Evolutionary conservation across 257 asterid genomes (phyloP).

Genomic region (Cynanchum wilfordii): DNA sequence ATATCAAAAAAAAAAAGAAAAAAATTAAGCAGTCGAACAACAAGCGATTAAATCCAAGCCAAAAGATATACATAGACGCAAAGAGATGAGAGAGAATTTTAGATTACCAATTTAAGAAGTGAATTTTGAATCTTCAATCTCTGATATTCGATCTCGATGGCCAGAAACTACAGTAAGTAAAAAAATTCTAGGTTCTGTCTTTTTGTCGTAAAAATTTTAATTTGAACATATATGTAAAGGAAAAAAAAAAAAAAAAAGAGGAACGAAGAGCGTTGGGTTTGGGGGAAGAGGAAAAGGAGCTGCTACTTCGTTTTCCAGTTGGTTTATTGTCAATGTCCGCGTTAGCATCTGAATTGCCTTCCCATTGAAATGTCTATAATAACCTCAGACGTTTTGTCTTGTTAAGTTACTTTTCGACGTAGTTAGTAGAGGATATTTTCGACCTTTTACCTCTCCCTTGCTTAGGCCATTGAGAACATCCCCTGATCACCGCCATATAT

Average conservation of each 20-base stretch:
- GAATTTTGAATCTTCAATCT: constrained; percentile 3
- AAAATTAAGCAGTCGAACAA: neutral
- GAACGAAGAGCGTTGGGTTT: neutral
- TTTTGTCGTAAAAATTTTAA: neutral
- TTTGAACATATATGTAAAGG: neutral
- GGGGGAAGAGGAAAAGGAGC: neutral
- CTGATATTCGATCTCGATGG: neutral
- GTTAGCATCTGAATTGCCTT: neutral
- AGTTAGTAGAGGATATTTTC: neutral
- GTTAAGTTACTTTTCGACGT: too few relatives aligned
- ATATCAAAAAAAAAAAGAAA: neutral
- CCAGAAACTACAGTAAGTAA: too few relatives aligned
- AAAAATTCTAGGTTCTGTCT: neutral
- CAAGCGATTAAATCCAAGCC: neutral
- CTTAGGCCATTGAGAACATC: too few relatives aligned
- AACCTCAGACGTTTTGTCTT: neutral
- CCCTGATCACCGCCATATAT: too few relatives aligned
- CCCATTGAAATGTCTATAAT: neutral
- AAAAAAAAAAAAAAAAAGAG: neutral
- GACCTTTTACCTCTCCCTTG: neutral
- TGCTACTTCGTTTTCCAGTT: neutral
- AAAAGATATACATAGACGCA: neutral
- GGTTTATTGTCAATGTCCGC: neutral
- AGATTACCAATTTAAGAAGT: constrained; percentile 5
- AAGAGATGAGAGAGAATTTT: neutral